phyloP scores from a whole-genome alignment of 2,329 filamentous ascomycete genomes.

The Claviceps pazoutovae region DNA sequence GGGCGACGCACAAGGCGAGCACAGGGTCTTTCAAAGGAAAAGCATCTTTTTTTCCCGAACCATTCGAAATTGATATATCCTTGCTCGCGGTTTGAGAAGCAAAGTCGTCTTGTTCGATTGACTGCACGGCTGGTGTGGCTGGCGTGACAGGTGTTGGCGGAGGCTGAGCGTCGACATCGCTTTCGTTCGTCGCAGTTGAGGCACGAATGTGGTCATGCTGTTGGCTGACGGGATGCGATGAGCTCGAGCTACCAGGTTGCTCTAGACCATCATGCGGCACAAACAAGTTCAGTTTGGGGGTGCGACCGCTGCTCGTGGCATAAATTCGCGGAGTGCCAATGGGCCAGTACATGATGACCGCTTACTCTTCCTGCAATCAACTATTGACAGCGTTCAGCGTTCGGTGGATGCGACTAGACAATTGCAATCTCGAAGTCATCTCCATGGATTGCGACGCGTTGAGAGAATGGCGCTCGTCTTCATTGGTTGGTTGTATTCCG shows the following conservation, averaged over 20 bases:
- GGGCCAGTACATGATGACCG: conserved; percentile 72
- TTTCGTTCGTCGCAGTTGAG: conserved; percentile 14
- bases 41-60: conserved; percentile 14
- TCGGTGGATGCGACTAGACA: conserved; percentile 8
- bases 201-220: conserved; percentile 12
- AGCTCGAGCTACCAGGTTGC: conserved; percentile 18
- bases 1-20: conserved; percentile 60
- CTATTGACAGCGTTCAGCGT: conserved; percentile 6
- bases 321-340: conserved; percentile 74
- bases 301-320: conserved; percentile 56
- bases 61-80: conserved; percentile 8
- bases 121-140: conserved; percentile 41
- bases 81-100: conserved; percentile 13
- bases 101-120: conserved; percentile 40
- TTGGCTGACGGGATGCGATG: conserved; percentile 3
- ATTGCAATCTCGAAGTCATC: conserved; percentile 14
- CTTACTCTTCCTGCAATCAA: conserved; percentile 13
- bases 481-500: not conserved
- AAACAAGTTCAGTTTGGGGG: conserved; percentile 33
- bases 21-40: conserved; percentile 49
- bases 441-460: conserved; percentile 5
- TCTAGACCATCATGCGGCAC: conserved; percentile 48
- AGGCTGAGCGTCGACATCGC: conserved; percentile 21
- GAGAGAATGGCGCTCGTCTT: not conserved
- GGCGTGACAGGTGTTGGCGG: conserved; percentile 39